Base-by-base conservation (phyloP, 495 filamentous ascomycete genomes). In the Melanomma pulvis-pyrius region DNA sequence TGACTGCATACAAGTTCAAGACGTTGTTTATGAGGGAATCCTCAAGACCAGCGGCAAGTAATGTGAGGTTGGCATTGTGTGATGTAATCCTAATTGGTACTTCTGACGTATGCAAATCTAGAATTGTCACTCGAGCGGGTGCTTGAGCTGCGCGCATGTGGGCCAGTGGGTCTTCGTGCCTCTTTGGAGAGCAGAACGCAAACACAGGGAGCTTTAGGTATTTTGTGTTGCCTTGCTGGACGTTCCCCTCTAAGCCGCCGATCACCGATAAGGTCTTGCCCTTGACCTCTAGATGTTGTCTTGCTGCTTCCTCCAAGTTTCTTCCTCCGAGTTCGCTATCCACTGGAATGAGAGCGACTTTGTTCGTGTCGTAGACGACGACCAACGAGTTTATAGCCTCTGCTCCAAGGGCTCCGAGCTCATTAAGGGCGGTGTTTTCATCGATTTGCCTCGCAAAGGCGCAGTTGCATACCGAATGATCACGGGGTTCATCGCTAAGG, bases 1-100 rank as follows among this genome's bases (percentile, higher is more conserved):
- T 51, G 44, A 77, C 72, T 11, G 63, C 69, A 52, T 65, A 77
- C 51, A 77, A 68, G 39, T 74, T 70, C 19, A 77, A 22, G 0
- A 73, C 70, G 0, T 70, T 72, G 51, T 75, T 71, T 24, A 73
- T 62, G 5, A 63, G 59, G 47, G 54, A 67, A 41, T 65, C 51
- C 19, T 34, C 4, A 36, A 69, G 21, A 15, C 46, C 59, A 12
- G 22, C 19, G 8, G 1, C 32, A 1, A 28, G 21, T 36, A 62
- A n/a, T 24, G 47, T 41, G 8, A 70, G 53, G 7, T 57, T 56
- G 25, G 68, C 52, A 28, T 71, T 58, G 5, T 67, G 53, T 12
- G 74, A 13, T 0, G 70, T 73, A 8, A 63, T 52, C 21, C 65
- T 29, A 15, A 76, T 72, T 1, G 70, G 70, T 2, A 47, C 30